These are phyloP conservation scores for Adenanthera pavonina DNA, from an alignment of 306 rosid genomes.

Conservation along the genomic window DNA sequence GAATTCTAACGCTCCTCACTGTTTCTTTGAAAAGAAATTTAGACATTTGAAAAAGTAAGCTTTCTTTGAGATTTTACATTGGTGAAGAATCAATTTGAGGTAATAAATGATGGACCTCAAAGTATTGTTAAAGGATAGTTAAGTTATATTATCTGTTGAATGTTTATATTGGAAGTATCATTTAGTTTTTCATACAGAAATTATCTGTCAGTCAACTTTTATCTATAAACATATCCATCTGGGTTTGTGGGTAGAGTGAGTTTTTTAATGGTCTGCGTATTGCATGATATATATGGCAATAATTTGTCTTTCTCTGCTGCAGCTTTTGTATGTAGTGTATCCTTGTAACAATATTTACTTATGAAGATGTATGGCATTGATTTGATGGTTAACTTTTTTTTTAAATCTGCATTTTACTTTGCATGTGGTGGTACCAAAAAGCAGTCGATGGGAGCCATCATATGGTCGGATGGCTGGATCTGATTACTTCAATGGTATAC, in stretches of 20 bases:
- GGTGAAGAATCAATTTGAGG: slow-evolving; percentile 1
- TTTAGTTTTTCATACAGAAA: slow-evolving; percentile 7
- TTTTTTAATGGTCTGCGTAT: slow-evolving; percentile 15
- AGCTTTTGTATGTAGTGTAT: slow-evolving; percentile 1
- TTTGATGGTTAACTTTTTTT: slow-evolving; percentile 2
- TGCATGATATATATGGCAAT: neutral
- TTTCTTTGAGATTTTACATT: neutral
- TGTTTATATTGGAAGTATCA: neutral
- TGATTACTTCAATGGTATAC: slow-evolving; percentile 62
- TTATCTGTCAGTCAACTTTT: neutral
- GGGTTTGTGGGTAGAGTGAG: neutral
- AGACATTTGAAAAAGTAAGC: neutral
- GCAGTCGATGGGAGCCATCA: slow-evolving; percentile 74
- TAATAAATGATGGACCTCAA: neutral
- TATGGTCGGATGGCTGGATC: slow-evolving; percentile 68
- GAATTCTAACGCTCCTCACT: neutral
- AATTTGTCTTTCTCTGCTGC: slow-evolving; percentile 12
- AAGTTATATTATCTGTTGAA: neutral
- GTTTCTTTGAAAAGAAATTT: neutral
- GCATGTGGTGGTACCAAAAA: slow-evolving; percentile 37
- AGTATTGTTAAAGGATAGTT: neutral
- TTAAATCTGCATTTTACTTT: slow-evolving; percentile 23
- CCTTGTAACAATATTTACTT: neutral
- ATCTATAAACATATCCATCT: neutral
- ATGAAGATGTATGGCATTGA: neutral